Conservation (phyloP, 139 green algal species). For the Eudorina sp. region DNA sequence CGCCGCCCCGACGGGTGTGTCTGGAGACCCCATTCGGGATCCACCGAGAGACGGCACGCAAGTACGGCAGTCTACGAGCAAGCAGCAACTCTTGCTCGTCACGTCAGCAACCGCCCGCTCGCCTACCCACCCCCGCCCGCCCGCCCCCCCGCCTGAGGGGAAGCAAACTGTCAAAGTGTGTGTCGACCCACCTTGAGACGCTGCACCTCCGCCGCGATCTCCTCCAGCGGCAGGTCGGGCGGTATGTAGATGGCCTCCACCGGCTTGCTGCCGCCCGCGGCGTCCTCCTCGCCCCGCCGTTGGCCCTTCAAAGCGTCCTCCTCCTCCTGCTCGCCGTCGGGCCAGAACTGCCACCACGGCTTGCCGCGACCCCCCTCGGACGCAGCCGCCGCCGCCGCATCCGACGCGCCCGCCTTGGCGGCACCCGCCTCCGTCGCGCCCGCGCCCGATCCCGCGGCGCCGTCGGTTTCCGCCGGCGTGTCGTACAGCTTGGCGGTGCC, state of each 20-base stretch:
- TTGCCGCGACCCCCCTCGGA: not conserved
- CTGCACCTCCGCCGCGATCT: constrained; percentile 84
- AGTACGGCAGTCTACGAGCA: no score
- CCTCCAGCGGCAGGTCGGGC: constrained; percentile 86
- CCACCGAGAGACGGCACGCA: no score
- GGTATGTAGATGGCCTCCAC: constrained; percentile 83
- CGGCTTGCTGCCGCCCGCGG: constrained; percentile 13
- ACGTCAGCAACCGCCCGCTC: no score
- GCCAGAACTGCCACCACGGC: constrained; percentile 57
- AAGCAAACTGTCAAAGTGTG: no score
- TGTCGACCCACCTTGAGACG: constrained; percentile 66
- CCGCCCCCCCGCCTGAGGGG: no score
- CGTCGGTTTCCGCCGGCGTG: constrained; percentile 11
- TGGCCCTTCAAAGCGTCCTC: no score
- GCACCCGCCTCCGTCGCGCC: not conserved
- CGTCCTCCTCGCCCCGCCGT: not conserved
- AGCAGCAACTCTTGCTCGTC: no score
- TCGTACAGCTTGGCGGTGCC: not conserved
- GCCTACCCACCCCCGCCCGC: no score
- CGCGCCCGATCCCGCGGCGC: not conserved
- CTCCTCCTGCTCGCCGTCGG: not conserved
- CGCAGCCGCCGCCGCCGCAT: not conserved
- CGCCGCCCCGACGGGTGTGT: no score
- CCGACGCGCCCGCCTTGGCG: not conserved
- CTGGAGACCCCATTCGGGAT: no score